These are phyloP conservation scores for Platanthera guangdongensis DNA, from an alignment of 106 monocot genomes.

Conservation along the genomic window DNA sequence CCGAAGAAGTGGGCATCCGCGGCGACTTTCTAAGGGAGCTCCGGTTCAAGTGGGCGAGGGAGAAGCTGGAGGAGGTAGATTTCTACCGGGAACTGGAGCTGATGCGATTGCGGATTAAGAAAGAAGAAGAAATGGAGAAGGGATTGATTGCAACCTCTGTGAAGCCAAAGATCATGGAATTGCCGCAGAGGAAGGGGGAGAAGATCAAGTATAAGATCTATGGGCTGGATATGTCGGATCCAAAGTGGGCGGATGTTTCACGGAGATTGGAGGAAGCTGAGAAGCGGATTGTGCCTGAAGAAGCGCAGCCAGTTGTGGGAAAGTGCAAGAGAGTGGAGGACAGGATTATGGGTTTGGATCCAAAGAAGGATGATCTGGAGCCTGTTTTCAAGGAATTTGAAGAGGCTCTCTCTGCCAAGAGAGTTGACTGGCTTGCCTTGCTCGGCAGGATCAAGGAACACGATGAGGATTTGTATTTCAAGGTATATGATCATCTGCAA, in stretches of 20 bases:
- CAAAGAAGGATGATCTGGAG: conserved; percentile 35
- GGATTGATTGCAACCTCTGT: not conserved
- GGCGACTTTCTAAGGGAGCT: conserved; percentile 70
- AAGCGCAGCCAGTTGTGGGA: conserved; percentile 51
- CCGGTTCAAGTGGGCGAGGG: conserved; percentile 87
- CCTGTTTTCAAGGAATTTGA: conserved; percentile 48
- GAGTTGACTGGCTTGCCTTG: conserved; percentile 73
- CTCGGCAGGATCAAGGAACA: conserved; percentile 59
- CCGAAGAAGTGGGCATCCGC: conserved; percentile 65
- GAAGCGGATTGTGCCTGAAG: conserved; percentile 32
- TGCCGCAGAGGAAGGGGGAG: conserved; percentile 69
- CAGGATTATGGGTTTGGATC: conserved; percentile 41
- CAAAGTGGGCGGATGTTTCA: conserved; percentile 58
- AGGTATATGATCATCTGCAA: conserved; percentile 55
- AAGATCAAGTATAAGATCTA: conserved; percentile 68
- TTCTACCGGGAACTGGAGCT: conserved; percentile 39
- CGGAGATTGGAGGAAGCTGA: conserved; percentile 42
- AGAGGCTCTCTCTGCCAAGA: conserved; percentile 48
- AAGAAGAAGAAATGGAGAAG: conserved; percentile 12
- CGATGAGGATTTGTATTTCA: conserved; percentile 45
- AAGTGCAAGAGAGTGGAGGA: conserved; percentile 58
- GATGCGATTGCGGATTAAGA: conserved; percentile 28
- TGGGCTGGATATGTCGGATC: conserved; percentile 78
- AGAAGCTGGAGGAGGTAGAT: conserved; percentile 78
- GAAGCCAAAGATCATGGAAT: conserved; percentile 10